Evolutionary conservation across 352 stramenopile genomes (phyloP).

Genomic region (Elongisporangium senticosum): DNA sequence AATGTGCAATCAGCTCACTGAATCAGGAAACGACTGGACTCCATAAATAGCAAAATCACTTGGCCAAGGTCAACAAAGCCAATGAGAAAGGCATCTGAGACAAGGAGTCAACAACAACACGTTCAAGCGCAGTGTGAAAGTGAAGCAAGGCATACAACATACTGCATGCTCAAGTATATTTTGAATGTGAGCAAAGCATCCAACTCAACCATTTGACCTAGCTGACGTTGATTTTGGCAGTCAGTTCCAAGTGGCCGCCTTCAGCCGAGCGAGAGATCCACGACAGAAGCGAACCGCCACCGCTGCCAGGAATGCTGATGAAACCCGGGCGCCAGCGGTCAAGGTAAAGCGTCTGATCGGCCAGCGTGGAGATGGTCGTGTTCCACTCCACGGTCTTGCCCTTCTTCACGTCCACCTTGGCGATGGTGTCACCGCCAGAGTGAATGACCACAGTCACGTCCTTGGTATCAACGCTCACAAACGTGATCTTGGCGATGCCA

Average conservation of each 20-base stretch:
- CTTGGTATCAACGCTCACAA: constrained; percentile 31
- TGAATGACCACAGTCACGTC: constrained; percentile 40
- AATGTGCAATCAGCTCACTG: not conserved
- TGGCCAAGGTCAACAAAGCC: not conserved
- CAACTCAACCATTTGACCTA: constrained; percentile 8
- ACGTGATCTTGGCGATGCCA: constrained; percentile 31
- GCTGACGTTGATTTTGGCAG: constrained; percentile 35
- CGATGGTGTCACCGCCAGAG: constrained; percentile 29
- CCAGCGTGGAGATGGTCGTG: constrained; percentile 23
- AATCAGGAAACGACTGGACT: not conserved
- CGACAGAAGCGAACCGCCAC: constrained; percentile 22
- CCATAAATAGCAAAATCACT: not conserved
- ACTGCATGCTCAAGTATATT: not conserved
- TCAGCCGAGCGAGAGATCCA: constrained; percentile 32
- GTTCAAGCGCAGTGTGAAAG: not conserved
- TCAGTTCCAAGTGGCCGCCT: constrained; percentile 31
- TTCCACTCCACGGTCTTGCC: constrained; percentile 37
- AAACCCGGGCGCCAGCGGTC: constrained; percentile 38
- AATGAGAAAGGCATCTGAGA: too few relatives aligned
- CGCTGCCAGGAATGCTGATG: constrained; percentile 25
- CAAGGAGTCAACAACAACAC: not conserved
- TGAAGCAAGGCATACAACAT: not conserved
- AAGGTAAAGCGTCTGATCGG: constrained; percentile 47
- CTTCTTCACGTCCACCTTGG: constrained; percentile 22
- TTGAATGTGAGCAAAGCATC: not conserved